Percentiles rank a stretch among this genome's conserved stretches.
Conservation (phyloP, 768 basidiomycete genomes). For the Tylopilus rubrobrunneus region DNA sequence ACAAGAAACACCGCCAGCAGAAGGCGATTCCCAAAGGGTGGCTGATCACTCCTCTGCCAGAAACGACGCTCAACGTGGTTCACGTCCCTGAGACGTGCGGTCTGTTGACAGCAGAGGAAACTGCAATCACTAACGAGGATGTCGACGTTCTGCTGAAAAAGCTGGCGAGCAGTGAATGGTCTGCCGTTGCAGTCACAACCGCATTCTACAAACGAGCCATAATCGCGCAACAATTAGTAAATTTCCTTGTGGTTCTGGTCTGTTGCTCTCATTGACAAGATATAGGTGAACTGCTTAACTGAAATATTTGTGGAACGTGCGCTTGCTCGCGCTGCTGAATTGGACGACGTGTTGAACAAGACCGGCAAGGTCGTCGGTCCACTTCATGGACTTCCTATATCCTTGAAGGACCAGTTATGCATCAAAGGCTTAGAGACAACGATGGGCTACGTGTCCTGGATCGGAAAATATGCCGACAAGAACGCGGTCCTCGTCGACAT, state of each 20-base stretch:
- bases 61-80: slow-evolving; percentile 51
- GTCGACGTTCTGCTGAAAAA: slow-evolving; percentile 49
- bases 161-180: slow-evolving; percentile 52
- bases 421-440: slow-evolving; percentile 68
- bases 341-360: slow-evolving; percentile 57
- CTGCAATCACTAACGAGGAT: slow-evolving; percentile 55
- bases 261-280: neutral
- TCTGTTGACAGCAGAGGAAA: slow-evolving; percentile 50
- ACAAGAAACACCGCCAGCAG: slow-evolving; percentile 51
- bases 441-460: slow-evolving; percentile 74
- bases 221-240: slow-evolving; percentile 61
- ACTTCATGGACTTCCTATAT: slow-evolving; percentile 72
- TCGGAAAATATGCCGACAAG: slow-evolving; percentile 54
- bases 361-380: slow-evolving; percentile 70
- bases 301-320: slow-evolving; percentile 78
- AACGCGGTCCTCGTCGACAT: slow-evolving; percentile 65
- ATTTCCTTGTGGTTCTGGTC: neutral
- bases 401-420: slow-evolving; percentile 69
- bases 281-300: slow-evolving; percentile 69
- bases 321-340: slow-evolving; percentile 54
- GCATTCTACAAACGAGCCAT: too few relatives aligned
- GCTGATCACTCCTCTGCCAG: slow-evolving; percentile 46
- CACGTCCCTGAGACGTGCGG: slow-evolving; percentile 53
- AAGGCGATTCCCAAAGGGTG: slow-evolving; percentile 62
- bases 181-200: slow-evolving; percentile 66